Percentiles rank a stretch among this genome's conserved stretches.
phyloP scores from a whole-genome alignment of 169 alveolate genomes.

The Besnoitia besnoiti region DNA sequence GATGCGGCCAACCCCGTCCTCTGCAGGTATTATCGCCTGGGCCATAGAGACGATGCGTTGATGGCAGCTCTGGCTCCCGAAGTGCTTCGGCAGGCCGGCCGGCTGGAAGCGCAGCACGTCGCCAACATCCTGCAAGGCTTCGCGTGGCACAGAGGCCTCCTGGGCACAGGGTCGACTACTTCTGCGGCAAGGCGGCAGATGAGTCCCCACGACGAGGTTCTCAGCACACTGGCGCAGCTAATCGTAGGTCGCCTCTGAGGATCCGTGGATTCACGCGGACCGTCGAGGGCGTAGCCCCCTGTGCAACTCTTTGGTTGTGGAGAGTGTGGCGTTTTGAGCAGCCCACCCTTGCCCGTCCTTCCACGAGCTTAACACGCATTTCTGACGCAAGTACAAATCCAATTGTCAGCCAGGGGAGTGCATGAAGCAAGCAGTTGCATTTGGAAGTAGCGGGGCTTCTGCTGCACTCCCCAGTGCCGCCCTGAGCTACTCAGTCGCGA shows the following conservation, averaged over 20 bases:
- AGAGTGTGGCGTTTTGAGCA: too few species aligned
- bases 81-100: not conserved
- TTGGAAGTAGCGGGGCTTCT: too few species aligned
- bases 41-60: constrained; percentile 1
- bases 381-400: too few species aligned
- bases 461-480: too few species aligned
- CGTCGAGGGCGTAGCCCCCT: too few species aligned
- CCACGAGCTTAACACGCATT: too few species aligned
- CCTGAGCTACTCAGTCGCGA: too few species aligned
- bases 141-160: constrained; percentile 14
- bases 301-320: too few species aligned
- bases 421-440: too few species aligned
- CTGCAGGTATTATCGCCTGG: constrained; percentile 24
- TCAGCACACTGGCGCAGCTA: not conserved
- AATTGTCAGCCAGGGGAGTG: too few species aligned
- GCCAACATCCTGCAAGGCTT: constrained; percentile 20
- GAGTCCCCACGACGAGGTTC: not conserved
- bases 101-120: constrained; percentile 36
- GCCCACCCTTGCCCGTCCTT: too few species aligned
- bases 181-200: not conserved
- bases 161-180: not conserved
- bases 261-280: not conserved
- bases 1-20: too few species aligned
- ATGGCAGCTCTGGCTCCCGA: constrained; percentile 15
- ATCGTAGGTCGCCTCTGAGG: not conserved